These are phyloP conservation scores for Calycina herbarum DNA, from an alignment of 2,329 filamentous ascomycete genomes.

Conservation along the genomic window DNA sequence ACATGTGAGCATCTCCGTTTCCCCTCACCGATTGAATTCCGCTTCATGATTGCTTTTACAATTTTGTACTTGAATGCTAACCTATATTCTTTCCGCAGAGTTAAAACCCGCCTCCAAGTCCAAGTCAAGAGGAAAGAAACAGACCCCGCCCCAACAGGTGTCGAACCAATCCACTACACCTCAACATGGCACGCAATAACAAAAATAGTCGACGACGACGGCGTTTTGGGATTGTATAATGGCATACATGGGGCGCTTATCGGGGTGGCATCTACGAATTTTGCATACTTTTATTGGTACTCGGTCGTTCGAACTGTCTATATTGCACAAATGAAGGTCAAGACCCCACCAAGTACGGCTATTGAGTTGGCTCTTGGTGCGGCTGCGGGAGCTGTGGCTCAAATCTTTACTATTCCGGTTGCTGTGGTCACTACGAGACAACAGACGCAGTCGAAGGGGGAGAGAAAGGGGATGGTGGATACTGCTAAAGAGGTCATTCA, in stretches of 20 bases:
- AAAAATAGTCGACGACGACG: conserved; percentile 81
- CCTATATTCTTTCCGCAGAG: conserved; percentile 50
- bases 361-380: conserved; percentile 84
- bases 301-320: conserved; percentile 83
- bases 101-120: conserved; percentile 95
- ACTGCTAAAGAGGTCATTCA: conserved; percentile 88
- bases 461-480: conserved; percentile 82
- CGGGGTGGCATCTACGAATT: conserved; percentile 95
- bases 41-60: not conserved
- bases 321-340: conserved; percentile 56
- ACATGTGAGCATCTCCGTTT: conserved; percentile 68
- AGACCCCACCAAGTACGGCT: conserved; percentile 71
- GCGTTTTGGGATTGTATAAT: conserved; percentile 78
- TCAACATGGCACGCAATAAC: conserved; percentile 86
- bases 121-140: conserved; percentile 71
- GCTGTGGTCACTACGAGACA: conserved; percentile 94
- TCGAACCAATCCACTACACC: conserved; percentile 70
- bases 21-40: not conserved
- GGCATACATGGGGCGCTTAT: conserved; percentile 85
- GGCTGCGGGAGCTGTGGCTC: conserved; percentile 83
- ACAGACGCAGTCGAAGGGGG: conserved; percentile 82
- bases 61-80: conserved; percentile 4
- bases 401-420: conserved; percentile 95
- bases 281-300: conserved; percentile 99
- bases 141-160: conserved; percentile 43